A percentile compares a stretch with the other conserved stretches of the same genome.
phyloP scores from a whole-genome alignment of 2,329 filamentous ascomycete species.

The Fusarium concolor region DNA sequence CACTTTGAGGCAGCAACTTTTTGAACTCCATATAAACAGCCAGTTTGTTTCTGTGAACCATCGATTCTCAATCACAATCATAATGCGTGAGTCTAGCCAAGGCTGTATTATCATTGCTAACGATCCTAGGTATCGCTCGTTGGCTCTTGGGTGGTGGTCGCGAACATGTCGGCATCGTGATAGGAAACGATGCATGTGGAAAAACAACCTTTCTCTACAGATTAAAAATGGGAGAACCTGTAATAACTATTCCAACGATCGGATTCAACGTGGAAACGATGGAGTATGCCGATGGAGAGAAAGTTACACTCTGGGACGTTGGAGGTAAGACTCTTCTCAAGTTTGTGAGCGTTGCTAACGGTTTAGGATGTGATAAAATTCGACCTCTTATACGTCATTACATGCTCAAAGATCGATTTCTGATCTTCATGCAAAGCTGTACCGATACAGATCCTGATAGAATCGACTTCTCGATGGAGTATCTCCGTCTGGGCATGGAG shows the following conservation, averaged over 20 bases:
- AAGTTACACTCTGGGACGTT: constrained; percentile 47
- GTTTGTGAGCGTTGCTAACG: neutral
- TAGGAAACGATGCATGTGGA: constrained; percentile 59
- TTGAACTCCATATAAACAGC: constrained; percentile 13
- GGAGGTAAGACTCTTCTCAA: constrained; percentile 36
- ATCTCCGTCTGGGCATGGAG: constrained; percentile 39
- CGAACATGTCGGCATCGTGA: constrained; percentile 35
- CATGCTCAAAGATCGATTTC: constrained; percentile 40
- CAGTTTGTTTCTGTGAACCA: neutral
- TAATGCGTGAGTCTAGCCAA: constrained; percentile 33
- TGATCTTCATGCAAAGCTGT: constrained; percentile 49
- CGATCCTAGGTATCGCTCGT: constrained; percentile 31
- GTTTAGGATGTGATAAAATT: constrained; percentile 45
- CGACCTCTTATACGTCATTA: constrained; percentile 46
- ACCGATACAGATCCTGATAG: constrained; percentile 39
- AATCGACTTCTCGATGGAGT: constrained; percentile 44
- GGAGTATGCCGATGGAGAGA: constrained; percentile 29
- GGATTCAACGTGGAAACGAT: constrained; percentile 94
- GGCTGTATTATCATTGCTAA: neutral
- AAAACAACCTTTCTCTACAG: constrained; percentile 84
- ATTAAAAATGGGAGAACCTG: constrained; percentile 90
- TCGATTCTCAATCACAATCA: neutral
- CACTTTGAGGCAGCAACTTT: constrained; percentile 41
- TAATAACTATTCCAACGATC: constrained; percentile 94
- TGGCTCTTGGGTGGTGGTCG: constrained; percentile 40